These are phyloP conservation scores for Croton laevigatus DNA, from an alignment of 441 rosid species.

Conservation along the genomic window DNA sequence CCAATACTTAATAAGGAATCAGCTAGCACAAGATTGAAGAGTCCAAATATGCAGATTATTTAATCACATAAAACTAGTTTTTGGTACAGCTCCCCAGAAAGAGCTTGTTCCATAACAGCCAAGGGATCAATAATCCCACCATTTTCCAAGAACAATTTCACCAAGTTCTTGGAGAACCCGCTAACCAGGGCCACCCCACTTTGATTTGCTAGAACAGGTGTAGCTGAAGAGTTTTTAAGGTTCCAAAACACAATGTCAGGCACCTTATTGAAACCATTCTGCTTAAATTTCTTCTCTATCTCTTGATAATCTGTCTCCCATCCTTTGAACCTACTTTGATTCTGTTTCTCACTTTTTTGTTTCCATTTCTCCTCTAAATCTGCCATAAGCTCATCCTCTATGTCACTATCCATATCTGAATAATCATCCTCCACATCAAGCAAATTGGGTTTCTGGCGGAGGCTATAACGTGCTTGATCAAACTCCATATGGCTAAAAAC, in stretches of 20 bases:
- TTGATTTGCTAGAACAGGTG: slow-evolving; percentile 6
- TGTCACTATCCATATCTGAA: not conserved
- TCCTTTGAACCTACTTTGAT: not conserved
- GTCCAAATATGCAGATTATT: not conserved
- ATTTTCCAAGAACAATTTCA: slow-evolving; percentile 8
- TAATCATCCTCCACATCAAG: not conserved
- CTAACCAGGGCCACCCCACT: slow-evolving; percentile 18
- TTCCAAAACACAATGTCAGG: slow-evolving; percentile 20
- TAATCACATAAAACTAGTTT: slow-evolving; percentile 7
- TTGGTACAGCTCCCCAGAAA: slow-evolving; percentile 8
- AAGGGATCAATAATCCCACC: not conserved
- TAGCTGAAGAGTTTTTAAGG: slow-evolving; percentile 8
- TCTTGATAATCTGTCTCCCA: slow-evolving; percentile 19
- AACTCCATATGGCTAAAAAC: slow-evolving; percentile 25
- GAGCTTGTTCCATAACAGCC: slow-evolving; percentile 8
- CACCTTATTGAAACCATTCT: slow-evolving; percentile 11
- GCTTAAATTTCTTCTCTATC: slow-evolving; percentile 14
- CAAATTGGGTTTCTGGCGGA: too few relatives aligned
- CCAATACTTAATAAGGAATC: not conserved
- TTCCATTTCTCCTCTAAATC: not conserved
- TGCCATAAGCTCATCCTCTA: not conserved
- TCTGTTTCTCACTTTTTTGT: not conserved
- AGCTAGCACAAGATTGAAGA: not conserved
- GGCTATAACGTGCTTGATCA: not conserved
- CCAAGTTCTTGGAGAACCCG: slow-evolving; percentile 19